Base-by-base conservation (phyloP, 371 early-diverging fungal genomes). In the Mortierella sp. region DNA sequence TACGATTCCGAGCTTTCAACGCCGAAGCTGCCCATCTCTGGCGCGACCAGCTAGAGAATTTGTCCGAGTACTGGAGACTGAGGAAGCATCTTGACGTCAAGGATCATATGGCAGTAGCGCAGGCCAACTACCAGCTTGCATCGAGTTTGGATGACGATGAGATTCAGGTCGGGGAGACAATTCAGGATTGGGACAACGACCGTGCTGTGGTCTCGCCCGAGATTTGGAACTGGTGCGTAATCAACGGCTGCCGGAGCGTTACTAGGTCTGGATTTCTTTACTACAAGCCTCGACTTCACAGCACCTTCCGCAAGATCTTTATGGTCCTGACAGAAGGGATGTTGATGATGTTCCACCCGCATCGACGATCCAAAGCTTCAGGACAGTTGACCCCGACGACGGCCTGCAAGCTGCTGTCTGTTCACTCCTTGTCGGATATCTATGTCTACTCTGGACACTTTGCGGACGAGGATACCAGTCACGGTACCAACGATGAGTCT, bases 381-480 rank as follows among this genome's bases (percentile, higher is more conserved):
- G 89, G 90, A 10, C 81, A 80, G 24, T 73, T 89, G 26, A 55
- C 81, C 2, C 81, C 74, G 16, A 80, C 86, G 6, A 87, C 86
- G 19, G 83, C 82, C 26, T 90, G 91, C 68, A 87, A 87, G 19
- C 77, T 83, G 2, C 88, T 87, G 74, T 89, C 88, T 10, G 75
- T 84, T 11, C 79, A 92, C n/a, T 89, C 92, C 75, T 84, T 92
- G 65, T 80, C 84, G 38, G 89, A 92, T 52, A 83, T 91, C 14
- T 94, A 92, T 65, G 82, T 93, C 24, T 94, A 91, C 70, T 92
- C 94, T 24, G 93, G 93, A 0, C 88, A 88, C 24, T 83, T 88
- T 60, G 73, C 87, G 31, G 79, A 80, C 76, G 90, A 88, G 70
- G 78, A 89, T 45, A 80, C 77, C 13, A 47, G 72, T 14, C 81